Percentiles rank a stretch among this genome's conserved stretches.
Conservation (phyloP, 306 rosid species). For the Myrica gale region DNA sequence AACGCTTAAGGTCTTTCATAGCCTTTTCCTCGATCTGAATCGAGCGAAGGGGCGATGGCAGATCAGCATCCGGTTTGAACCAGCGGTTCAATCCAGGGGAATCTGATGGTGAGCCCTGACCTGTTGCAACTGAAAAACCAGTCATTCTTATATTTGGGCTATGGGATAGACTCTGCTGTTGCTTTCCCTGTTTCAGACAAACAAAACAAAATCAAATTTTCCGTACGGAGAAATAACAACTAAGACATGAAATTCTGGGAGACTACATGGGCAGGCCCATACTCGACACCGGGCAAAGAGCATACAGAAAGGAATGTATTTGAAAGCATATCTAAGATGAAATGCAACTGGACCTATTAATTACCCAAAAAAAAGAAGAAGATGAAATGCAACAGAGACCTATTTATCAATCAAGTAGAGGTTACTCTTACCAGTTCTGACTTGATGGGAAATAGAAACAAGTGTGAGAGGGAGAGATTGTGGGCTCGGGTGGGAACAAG, state of each 20-base stretch:
- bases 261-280: background rate
- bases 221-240: background rate
- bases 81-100: conserved; percentile 70
- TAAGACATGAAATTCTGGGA: conserved; percentile 5
- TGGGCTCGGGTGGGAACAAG: background rate
- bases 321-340: background rate
- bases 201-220: background rate
- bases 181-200: conserved; percentile 54
- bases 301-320: background rate
- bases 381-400: background rate
- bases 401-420: background rate
- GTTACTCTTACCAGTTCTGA: background rate
- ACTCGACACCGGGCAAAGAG: background rate
- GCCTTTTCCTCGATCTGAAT: conserved; percentile 97
- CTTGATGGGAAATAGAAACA: background rate
- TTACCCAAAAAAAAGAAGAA: too few relatives aligned
- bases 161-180: conserved; percentile 57
- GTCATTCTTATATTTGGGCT: conserved; percentile 80
- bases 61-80: conserved; percentile 82
- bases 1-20: conserved; percentile 95
- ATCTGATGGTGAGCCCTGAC: conserved; percentile 85
- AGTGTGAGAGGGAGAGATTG: background rate
- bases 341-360: background rate
- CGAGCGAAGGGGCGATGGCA: conserved; percentile 86
- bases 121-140: conserved; percentile 58